Percentiles rank a stretch among this genome's conserved stretches.
phyloP scores from a whole-genome alignment of 2,329 filamentous ascomycete genomes.

The Leptoxyphium fumago region DNA sequence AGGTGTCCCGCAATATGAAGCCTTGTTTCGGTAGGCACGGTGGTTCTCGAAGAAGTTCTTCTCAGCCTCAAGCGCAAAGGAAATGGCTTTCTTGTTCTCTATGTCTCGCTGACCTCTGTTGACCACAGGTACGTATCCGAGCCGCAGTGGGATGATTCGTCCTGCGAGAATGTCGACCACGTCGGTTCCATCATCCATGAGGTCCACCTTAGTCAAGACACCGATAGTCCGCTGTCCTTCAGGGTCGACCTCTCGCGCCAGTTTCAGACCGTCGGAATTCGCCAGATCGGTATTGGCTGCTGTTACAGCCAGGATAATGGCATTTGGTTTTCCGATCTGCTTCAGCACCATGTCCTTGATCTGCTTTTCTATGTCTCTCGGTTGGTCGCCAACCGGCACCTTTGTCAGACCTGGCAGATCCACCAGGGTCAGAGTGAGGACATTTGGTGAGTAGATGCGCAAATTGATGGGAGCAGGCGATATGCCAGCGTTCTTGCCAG shows the following conservation, averaged over 20 bases:
- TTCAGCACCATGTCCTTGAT: conserved; percentile 97
- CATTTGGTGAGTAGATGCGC: conserved; percentile 95
- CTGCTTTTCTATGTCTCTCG: conserved; percentile 89
- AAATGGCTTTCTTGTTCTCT: conserved; percentile 93
- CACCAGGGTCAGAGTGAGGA: conserved; percentile 89
- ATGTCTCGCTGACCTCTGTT: conserved; percentile 97
- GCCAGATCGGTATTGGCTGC: conserved; percentile 95
- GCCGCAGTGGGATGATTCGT: conserved; percentile 82
- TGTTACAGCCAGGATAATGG: conserved; percentile 92
- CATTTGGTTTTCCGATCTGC: conserved; percentile 96
- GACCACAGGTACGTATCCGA: conserved; percentile 95
- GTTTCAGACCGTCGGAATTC: conserved; percentile 93
- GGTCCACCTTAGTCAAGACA: conserved; percentile 94
- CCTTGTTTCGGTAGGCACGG: conserved; percentile 97
- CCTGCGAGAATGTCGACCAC: conserved; percentile 97
- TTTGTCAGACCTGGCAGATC: conserved; percentile 94
- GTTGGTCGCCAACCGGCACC: conserved; percentile 91
- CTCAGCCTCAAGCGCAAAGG: conserved; percentile 79
- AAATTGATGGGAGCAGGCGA: conserved; percentile 94
- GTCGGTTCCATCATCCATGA: conserved; percentile 98
- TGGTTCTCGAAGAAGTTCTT: conserved; percentile 97
- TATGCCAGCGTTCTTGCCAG: conserved; percentile 90
- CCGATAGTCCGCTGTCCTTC: conserved; percentile 96
- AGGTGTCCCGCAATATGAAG: conserved; percentile 93
- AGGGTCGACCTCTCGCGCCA: conserved; percentile 90